Evolutionary conservation across 371 early-diverging fungal genomes (phyloP).

Genomic region (Circinella minor): DNA sequence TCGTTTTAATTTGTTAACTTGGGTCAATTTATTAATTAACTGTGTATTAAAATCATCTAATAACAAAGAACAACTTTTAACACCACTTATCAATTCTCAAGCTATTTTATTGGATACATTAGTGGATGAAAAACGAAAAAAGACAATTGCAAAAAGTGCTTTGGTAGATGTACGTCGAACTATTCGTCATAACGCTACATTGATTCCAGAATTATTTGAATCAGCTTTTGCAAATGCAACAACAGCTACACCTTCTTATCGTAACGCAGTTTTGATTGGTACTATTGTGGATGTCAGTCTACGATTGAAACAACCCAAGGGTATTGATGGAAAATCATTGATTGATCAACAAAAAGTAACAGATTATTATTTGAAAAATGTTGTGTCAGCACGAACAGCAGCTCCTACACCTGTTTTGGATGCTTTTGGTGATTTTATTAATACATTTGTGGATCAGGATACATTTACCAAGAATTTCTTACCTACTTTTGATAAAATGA

Average conservation of each 20-base stretch:
- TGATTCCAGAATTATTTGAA: slow-evolving; percentile 55
- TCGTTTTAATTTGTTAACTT: slow-evolving; percentile 64
- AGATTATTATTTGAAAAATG: slow-evolving; percentile 66
- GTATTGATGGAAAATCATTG: slow-evolving; percentile 36
- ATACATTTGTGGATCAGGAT: slow-evolving; percentile 52
- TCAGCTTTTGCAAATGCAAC: slow-evolving; percentile 45
- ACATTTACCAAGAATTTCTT: slow-evolving; percentile 56
- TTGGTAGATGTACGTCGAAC: slow-evolving; percentile 63
- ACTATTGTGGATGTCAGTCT: slow-evolving; percentile 61
- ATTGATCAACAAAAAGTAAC: slow-evolving; percentile 52
- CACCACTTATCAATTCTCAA: slow-evolving; percentile 53
- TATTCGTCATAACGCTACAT: slow-evolving; percentile 53
- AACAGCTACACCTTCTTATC: slow-evolving; percentile 52
- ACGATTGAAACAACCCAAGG: slow-evolving; percentile 43
- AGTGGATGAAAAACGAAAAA: slow-evolving; percentile 40
- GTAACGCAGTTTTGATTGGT: slow-evolving; percentile 64
- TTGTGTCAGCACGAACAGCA: slow-evolving; percentile 62
- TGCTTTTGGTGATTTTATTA: slow-evolving; percentile 66
- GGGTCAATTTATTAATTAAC: slow-evolving; percentile 57
- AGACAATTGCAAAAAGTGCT: slow-evolving; percentile 55
- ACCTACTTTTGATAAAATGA: slow-evolving; percentile 71
- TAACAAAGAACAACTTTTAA: slow-evolving; percentile 29
- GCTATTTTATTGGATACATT: slow-evolving; percentile 60
- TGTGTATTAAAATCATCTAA: slow-evolving; percentile 36
- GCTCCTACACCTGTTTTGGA: slow-evolving; percentile 56